Evolutionary conservation across 1,284 basidiomycete genomes (phyloP), one percentile per base, ranked within the genome.

Genomic region (Gymnopus androsaceus): DNA sequence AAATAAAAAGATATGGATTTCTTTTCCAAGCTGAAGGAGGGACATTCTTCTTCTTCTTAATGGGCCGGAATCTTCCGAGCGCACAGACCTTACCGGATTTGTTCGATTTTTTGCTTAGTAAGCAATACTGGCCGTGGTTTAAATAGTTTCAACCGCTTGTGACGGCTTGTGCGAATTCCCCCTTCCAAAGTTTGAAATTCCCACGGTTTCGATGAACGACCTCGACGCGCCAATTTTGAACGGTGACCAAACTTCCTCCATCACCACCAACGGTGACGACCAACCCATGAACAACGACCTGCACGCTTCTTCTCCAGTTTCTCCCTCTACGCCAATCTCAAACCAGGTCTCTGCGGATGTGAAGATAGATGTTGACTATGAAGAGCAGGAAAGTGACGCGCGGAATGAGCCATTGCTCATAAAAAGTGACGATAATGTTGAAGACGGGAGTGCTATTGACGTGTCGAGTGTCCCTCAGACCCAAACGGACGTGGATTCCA

Each of bases 361-460:
- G 65, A 83, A 83, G 73, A 80, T 84, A 65, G 77, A 84, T 70
- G 76, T 81, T 60, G 80, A 84, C 72, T 75, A 74, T 63, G 73
- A 75, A 58, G 79, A 84, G 62, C 78, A 79, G 61, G 87, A 88
- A 73, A 83, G 81, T 63, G 83, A 87, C 75, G 83, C 75, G 61
- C 80, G 81, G 51, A 77, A 81, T 66, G 83, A 85, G 63, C 82
- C 81, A 40, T 67, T 81, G 47, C 71, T 76, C 47, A 67, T 83
- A 61, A 81, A 75, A 59, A 56, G 61, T 40, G 62, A 72, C 33
- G 19, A 53, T 8, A 14, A 8, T 37, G 33, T 14, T 37, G 42
- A 45, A 38, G 54, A 67, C 27, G 68, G 69, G 55, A 67, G 64
- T 50, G 50, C 59, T 33, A 67, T 72, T 51, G 59, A 67, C 63